Base-by-base conservation (phyloP, 257 asterid genomes). In the Coffea eugenioides region DNA sequence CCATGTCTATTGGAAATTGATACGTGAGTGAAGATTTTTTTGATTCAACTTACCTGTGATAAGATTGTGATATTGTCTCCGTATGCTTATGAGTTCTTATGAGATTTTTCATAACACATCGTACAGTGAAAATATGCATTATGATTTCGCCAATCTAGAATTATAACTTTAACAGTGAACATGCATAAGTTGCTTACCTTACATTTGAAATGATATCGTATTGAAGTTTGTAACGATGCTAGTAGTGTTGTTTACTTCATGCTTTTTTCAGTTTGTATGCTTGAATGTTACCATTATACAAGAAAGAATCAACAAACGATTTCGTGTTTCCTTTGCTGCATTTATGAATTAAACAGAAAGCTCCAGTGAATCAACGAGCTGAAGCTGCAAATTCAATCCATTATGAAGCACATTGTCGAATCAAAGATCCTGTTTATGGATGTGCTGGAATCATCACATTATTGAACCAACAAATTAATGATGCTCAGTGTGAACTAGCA, bases 391-490 rank as follows among this genome's bases (percentile, higher is more conserved):
- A 93, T 8, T 76, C 93, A 0, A 51, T 93, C 88, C 85, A 80
- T 80, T 89, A 86, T 1, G 95, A 93, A 79, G 97, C 97, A 1
- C 74, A 85, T 21, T 91, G 91, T 76, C 81, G 97, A 64, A 79
- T 88, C 48, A 82, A 83, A 39, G 93, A 92, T 75, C 96, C 93
- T 0, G 90, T 90, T 6, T 88, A 91, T 8, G 97, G 97, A 0
- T 85, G 94, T 49, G 97, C 87, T 0, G 97, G 97, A 15, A 75
- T 83, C 41, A 83, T 93, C 15, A 83, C 85, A 34, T 14, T 67
- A 8, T 76, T 94, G 57, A 76, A 82, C 21, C 89, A 91, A 52
- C 89, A 93, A 75, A 88, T 91, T 67, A 15, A 84, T 7, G 71
- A 59, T 7, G 85, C 87, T 10, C 85, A 90, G 23, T 73, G 80